phyloP scores from a whole-genome alignment of 805 yeast species.

The Pichia phayaonensis region DNA sequence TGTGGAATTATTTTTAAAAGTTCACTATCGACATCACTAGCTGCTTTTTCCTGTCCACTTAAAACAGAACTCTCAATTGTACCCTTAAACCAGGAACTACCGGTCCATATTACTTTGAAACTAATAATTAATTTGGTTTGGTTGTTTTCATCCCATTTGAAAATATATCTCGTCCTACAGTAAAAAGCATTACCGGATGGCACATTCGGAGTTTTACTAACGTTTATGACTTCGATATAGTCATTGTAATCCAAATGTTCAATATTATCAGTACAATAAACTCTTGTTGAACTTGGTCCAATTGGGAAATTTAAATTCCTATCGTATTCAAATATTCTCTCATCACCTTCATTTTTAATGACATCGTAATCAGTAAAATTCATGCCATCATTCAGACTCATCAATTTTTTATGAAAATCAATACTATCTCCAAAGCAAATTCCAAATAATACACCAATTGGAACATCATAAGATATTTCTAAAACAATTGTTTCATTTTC shows the following conservation, averaged over 20 bases:
- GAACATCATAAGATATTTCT: conserved; percentile 48
- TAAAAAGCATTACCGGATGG: conserved; percentile 84
- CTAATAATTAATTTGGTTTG: conserved; percentile 54
- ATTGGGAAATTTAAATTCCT: conserved; percentile 74
- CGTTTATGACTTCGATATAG: conserved; percentile 52
- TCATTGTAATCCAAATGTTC: conserved; percentile 46
- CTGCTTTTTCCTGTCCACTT: conserved; percentile 68
- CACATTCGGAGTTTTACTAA: conserved; percentile 82
- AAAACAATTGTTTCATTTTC: conserved; percentile 47
- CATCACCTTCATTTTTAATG: conserved; percentile 32
- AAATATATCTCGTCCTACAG: conserved; percentile 62
- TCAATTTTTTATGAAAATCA: conserved; percentile 30
- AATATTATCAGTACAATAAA: conserved; percentile 50
- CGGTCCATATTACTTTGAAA: conserved; percentile 83
- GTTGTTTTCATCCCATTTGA: conserved; percentile 68
- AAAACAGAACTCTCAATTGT: conserved; percentile 80
- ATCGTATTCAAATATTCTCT: conserved; percentile 54
- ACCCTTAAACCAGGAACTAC: conserved; percentile 84
- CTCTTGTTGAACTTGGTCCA: conserved; percentile 88
- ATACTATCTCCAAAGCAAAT: conserved; percentile 61
- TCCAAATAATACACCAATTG: conserved; percentile 68
- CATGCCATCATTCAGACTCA: conserved; percentile 40
- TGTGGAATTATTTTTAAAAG: conserved; percentile 16
- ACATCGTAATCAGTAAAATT: conserved; percentile 34
- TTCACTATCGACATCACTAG: conserved; percentile 32